Percentiles rank a stretch among this genome's conserved stretches.
These are phyloP conservation scores for Tetradesmus lagerheimii DNA, from an alignment of 139 green algal species.

Conservation along the genomic window DNA sequence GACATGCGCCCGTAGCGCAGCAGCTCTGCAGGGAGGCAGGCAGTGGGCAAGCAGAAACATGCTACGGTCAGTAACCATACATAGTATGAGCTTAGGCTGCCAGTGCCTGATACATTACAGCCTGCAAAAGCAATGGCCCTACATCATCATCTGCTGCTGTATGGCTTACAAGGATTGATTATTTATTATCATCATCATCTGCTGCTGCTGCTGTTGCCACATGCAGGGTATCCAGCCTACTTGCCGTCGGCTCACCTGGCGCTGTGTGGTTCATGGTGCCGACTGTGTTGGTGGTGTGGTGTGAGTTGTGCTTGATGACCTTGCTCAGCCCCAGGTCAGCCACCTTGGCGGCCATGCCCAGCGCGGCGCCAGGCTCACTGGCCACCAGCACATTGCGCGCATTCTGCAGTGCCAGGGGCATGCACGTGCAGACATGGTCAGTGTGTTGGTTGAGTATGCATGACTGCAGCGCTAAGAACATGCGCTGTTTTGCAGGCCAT, in stretches of 20 bases:
- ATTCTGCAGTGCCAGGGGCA: not conserved
- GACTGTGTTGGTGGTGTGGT: not conserved
- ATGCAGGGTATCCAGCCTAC: not conserved
- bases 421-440: not conserved
- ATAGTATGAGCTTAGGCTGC: too few species aligned
- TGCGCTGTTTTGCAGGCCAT: too few species aligned
- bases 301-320: not conserved
- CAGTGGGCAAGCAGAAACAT: too few species aligned
- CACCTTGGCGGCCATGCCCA: not conserved
- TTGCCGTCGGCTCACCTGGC: not conserved
- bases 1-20: not conserved
- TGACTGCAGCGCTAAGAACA: too few species aligned
- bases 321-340: not conserved
- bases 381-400: not conserved
- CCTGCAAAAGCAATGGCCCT: too few species aligned
- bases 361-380: not conserved
- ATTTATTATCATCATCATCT: too few species aligned
- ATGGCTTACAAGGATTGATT: too few species aligned
- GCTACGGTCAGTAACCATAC: too few species aligned
- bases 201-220: not conserved
- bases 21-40: not conserved
- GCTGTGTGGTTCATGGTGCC: not conserved
- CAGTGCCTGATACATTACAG: too few species aligned
- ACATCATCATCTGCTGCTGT: too few species aligned
- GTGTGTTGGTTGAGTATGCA: not conserved